phyloP scores from a whole-genome alignment of 2,329 filamentous ascomycete species.

The Monosporascus sp. region DNA sequence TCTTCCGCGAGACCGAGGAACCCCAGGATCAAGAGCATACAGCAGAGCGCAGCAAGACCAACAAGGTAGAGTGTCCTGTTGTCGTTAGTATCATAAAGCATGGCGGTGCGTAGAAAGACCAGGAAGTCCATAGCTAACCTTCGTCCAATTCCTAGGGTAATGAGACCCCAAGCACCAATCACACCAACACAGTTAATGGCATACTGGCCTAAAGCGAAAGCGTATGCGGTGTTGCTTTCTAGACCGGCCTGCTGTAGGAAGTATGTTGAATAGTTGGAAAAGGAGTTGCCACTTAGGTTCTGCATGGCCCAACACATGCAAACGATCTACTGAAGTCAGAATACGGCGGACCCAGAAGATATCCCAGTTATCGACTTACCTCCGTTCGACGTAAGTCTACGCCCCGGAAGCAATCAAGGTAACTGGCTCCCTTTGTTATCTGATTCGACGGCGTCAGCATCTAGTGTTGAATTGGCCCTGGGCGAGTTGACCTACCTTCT shows the following conservation, averaged over 20 bases:
- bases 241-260: conserved; percentile 58
- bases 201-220: conserved; percentile 59
- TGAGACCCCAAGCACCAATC: conserved; percentile 75
- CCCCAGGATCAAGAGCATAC: conserved; percentile 77
- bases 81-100: conserved; percentile 23
- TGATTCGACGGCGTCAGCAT: conserved; percentile 23
- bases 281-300: conserved; percentile 57
- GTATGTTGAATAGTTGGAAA: conserved; percentile 60
- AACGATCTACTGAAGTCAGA: conserved; percentile 39
- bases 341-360: conserved; percentile 4
- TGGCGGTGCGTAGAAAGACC: not conserved
- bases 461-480: not conserved
- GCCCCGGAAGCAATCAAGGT: conserved; percentile 79
- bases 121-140: conserved; percentile 31
- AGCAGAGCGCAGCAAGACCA: conserved; percentile 66
- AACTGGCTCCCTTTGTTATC: conserved; percentile 68
- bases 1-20: conserved; percentile 75
- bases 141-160: conserved; percentile 69
- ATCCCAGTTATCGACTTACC: conserved; percentile 34
- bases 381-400: conserved; percentile 73
- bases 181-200: conserved; percentile 75
- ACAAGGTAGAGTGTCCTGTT: conserved; percentile 59
- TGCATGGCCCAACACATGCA: conserved; percentile 61
- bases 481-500: conserved; percentile 32
- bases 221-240: conserved; percentile 44